A percentile compares a stretch with the other conserved stretches of the same genome.
Conservation (phyloP, 441 rosid species). For the Erodium trifolium region DNA sequence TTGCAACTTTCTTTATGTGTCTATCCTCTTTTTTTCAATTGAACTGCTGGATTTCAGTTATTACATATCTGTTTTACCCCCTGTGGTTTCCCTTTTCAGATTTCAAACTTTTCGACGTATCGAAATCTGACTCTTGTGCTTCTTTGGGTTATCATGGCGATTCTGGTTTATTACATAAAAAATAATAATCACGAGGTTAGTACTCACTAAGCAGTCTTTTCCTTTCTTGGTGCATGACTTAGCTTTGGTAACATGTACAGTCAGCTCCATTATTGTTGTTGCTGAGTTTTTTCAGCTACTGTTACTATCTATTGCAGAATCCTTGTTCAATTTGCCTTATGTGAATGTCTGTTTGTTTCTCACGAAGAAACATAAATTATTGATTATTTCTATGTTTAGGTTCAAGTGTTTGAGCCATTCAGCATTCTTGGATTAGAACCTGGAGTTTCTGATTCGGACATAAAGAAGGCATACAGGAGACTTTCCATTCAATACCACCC, state of each 20-base stretch:
- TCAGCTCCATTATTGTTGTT: background rate
- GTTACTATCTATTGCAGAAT: background rate
- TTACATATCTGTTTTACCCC: background rate
- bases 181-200: background rate
- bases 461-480: constrained; percentile 8
- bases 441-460: constrained; percentile 1
- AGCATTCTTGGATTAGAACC: constrained; percentile 9
- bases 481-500: constrained; percentile 9
- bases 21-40: background rate
- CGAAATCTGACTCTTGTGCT: constrained; percentile 6
- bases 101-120: background rate
- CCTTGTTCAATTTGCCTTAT: background rate
- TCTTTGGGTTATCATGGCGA: constrained; percentile 5
- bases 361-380: background rate
- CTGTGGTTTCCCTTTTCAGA: constrained; percentile 3
- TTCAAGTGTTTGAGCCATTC: constrained; percentile 7
- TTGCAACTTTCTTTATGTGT: background rate
- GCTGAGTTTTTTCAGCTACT: background rate
- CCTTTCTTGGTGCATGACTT: background rate
- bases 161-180: constrained; percentile 5
- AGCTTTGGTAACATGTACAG: background rate
- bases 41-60: background rate
- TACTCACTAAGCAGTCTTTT: background rate
- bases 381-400: constrained; percentile 2
- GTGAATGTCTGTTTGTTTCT: background rate